A percentile compares a stretch with the other conserved stretches of the same genome.
Evolutionary conservation across 1,284 basidiomycete genomes (phyloP).

Genomic region (Paramarasmius palmivorus): DNA sequence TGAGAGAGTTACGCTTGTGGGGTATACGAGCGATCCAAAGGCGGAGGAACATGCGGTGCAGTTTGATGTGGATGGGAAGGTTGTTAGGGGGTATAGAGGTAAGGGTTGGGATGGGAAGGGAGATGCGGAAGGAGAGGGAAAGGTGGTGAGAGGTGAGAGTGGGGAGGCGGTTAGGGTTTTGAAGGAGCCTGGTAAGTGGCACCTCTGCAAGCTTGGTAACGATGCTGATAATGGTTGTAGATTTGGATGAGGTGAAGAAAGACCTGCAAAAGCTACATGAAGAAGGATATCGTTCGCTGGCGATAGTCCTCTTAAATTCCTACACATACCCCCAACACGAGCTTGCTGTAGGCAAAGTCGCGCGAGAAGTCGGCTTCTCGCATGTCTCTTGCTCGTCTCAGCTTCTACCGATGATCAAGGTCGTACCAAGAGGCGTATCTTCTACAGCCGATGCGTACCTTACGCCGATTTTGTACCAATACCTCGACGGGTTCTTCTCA

Average conservation of each 20-base stretch:
- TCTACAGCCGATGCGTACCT: conserved; percentile 97
- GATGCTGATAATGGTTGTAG: conserved; percentile 21
- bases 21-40: conserved; percentile 88
- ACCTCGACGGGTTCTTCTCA: conserved; percentile 88
- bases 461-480: conserved; percentile 84
- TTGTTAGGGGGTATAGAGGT: conserved; percentile 73
- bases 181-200: conserved; percentile 62
- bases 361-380: conserved; percentile 78
- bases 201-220: background rate
- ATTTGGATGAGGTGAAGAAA: conserved; percentile 46
- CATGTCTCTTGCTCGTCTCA: conserved; percentile 89
- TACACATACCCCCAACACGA: conserved; percentile 91
- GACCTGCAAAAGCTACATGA: conserved; percentile 74
- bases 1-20: conserved; percentile 92
- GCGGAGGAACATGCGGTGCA: conserved; percentile 74
- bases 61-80: conserved; percentile 70
- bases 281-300: conserved; percentile 81
- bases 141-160: conserved; percentile 80
- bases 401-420: conserved; percentile 93
- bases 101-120: conserved; percentile 69
- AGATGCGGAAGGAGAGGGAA: conserved; percentile 73
- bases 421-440: conserved; percentile 91
- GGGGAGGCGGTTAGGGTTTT: conserved; percentile 92
- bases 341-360: conserved; percentile 73
- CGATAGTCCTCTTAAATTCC: conserved; percentile 88